Evolutionary conservation across 2,329 filamentous ascomycete genomes (phyloP).

Genomic region (Lachnellula occidentalis): DNA sequence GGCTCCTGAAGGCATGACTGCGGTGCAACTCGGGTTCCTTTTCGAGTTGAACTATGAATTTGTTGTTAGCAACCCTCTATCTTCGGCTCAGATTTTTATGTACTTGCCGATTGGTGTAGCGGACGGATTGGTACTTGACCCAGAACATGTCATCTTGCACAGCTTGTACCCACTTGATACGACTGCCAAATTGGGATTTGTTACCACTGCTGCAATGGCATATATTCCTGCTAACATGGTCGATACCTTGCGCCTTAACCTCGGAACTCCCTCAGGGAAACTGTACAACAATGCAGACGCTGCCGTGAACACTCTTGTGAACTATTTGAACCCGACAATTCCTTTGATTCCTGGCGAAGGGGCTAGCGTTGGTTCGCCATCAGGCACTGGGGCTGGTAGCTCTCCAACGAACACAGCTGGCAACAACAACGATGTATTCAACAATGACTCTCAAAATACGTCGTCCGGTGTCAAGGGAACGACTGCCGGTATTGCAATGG

Average conservation of each 20-base stretch:
- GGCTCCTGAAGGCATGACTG: conserved; percentile 50
- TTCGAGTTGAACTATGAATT: conserved; percentile 79
- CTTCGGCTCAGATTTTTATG: conserved; percentile 79
- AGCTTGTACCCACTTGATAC: conserved; percentile 75
- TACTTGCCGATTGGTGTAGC: conserved; percentile 61
- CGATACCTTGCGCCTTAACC: conserved; percentile 59
- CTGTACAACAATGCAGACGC: conserved; percentile 66
- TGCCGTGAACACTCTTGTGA: conserved; percentile 68
- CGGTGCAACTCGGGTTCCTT: conserved; percentile 82
- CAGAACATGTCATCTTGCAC: conserved; percentile 56
- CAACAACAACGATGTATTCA: conserved; percentile 36
- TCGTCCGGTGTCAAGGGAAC: conserved; percentile 57
- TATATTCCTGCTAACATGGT: conserved; percentile 71
- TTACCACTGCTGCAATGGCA: conserved; percentile 73
- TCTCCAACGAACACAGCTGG: conserved; percentile 29
- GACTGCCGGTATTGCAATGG: conserved; percentile 59
- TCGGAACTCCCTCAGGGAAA: conserved; percentile 64
- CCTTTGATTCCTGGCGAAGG: conserved; percentile 37
- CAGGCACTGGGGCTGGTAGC: conserved; percentile 35
- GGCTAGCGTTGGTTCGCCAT: conserved; percentile 28
- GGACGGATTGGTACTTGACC: conserved; percentile 44
- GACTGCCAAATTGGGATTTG: conserved; percentile 60
- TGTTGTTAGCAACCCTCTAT: conserved; percentile 64
- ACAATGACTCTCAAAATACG: conserved; percentile 36
- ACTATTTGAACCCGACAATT: conserved; percentile 79